Percentiles rank a stretch among this genome's conserved stretches.
Evolutionary conservation across 1,284 basidiomycete species (phyloP).

Genomic region (Naganishia sp.): DNA sequence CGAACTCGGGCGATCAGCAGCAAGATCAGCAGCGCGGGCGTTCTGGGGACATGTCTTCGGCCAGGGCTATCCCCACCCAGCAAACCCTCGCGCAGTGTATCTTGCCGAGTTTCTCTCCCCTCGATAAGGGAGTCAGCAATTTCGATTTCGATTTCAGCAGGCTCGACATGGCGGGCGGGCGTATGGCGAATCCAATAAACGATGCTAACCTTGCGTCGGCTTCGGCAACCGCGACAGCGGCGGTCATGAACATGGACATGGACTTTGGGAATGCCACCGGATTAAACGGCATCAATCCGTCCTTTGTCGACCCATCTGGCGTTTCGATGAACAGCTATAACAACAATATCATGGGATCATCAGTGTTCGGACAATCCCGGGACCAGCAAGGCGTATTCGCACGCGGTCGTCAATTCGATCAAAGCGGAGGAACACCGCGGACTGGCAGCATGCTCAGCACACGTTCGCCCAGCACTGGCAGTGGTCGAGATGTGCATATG

Average conservation of each 20-base stretch:
- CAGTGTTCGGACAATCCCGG: conserved; percentile 2
- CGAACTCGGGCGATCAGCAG: neutral
- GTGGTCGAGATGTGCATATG: conserved; percentile 19
- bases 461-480: conserved; percentile 20
- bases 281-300: conserved; percentile 22
- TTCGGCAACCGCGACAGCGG: conserved; percentile 14
- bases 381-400: conserved; percentile 7
- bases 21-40: conserved; percentile 17
- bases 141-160: conserved; percentile 26
- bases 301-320: conserved; percentile 11
- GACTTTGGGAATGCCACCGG: conserved; percentile 11
- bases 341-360: conserved; percentile 6
- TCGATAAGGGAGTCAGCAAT: conserved; percentile 21
- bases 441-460: conserved; percentile 25
- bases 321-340: conserved; percentile 1
- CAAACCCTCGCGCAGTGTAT: conserved; percentile 22
- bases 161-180: conserved; percentile 16
- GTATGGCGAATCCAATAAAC: conserved; percentile 10
- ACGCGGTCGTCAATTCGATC: neutral
- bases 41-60: neutral
- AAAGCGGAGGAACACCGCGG: conserved; percentile 11
- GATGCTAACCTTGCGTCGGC: conserved; percentile 6
- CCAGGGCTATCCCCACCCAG: conserved; percentile 4
- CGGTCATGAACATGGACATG: conserved; percentile 16
- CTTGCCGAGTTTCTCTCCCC: conserved; percentile 22